Base-by-base conservation (phyloP, 768 basidiomycete species). In the Termitomyces sp. region DNA sequence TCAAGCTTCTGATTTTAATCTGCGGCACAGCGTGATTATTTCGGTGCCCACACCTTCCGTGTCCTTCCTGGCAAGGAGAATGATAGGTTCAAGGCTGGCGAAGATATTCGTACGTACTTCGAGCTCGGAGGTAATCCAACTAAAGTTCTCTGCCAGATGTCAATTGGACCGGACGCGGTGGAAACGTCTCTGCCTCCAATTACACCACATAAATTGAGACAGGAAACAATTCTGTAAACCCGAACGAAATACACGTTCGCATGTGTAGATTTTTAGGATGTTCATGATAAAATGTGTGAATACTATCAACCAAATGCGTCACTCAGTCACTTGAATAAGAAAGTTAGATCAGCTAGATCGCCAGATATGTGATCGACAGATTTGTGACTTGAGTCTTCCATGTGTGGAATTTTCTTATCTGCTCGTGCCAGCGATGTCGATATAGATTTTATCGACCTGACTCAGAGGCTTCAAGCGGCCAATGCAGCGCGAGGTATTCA, bases 101-200 rank as follows among this genome's bases (percentile, higher is more conserved):
- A 91, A 74, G 92, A 96, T 70, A 94, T 98, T 71, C 92, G 91
- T 93, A 71, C 67, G 92, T 84, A 22, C 42, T 32, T 36, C 62
- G 5, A n/a, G 24, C 27, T 14, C 27, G 59, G 46, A 10, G 16
- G 55, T 27, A 14, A 55, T 53, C 39, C n/a, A 55, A 59, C 50
- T 51, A 39, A 59, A 29, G 13, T 31, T 29, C 9, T 18, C 50
- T 18, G 36, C 13, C 59, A 90, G 96, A 99, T 77, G 80, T 96
- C 77, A 98, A 97, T 82, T 98, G 96, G 96, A 98, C 95, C 64
- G 96, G 96, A 46, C 92, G 93, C 63, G 96, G 96, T 51, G 96
- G 96, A 63, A 93, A 87, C 64, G 94, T 96, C 56, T 93, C 96
- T 55, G 89, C 94, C 39, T 87, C 84, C 60, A 85, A 88, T 52